These are phyloP conservation scores for Euphrasia arctica DNA, from an alignment of 305 asterid species.

Conservation along the genomic window DNA sequence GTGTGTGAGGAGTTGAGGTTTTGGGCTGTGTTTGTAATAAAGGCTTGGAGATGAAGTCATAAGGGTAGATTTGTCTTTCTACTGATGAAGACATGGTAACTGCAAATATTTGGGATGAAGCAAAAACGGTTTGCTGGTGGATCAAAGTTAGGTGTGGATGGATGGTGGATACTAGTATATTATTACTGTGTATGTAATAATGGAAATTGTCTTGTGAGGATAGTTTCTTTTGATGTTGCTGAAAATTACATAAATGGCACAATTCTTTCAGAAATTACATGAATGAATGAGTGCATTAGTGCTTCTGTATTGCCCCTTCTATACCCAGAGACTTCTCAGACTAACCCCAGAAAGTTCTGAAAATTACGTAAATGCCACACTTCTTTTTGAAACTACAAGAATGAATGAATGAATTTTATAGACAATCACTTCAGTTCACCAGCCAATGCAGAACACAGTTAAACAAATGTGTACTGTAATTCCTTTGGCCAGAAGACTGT, in stretches of 20 bases:
- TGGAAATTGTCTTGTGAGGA: conserved; percentile 13
- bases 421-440: no score
- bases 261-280: no score
- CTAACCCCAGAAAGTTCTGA: no score
- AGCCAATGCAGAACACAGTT: background rate
- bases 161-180: conserved; percentile 15
- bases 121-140: conserved; percentile 53
- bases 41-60: conserved; percentile 34
- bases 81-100: conserved; percentile 45
- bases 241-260: background rate
- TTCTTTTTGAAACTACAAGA: no score
- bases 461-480: background rate
- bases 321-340: background rate
- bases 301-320: background rate
- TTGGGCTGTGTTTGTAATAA: background rate
- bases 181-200: background rate
- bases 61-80: conserved; percentile 20
- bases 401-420: no score
- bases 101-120: conserved; percentile 51
- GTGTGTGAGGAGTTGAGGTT: conserved; percentile 14
- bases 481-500: background rate
- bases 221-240: background rate
- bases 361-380: no score
- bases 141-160: conserved; percentile 43
- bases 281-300: no score